These are phyloP conservation scores for Tubosaeta sp. DNA, from an alignment of 768 basidiomycete genomes.

Conservation along the genomic window DNA sequence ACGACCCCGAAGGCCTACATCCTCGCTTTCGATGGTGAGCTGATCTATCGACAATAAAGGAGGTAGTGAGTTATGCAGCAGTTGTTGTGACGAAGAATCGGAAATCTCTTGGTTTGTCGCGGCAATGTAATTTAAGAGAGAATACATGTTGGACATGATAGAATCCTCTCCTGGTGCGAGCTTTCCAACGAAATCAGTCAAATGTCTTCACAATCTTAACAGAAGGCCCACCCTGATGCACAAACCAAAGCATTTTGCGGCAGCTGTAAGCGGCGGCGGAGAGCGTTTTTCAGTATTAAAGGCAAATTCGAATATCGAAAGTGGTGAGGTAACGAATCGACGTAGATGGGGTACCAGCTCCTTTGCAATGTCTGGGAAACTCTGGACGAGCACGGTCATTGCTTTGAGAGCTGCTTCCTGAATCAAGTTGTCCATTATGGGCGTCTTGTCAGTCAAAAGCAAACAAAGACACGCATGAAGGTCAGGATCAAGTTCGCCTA, in stretches of 20 bases:
- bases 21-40: conserved; percentile 51
- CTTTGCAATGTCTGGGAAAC: conserved; percentile 77
- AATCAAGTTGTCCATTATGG: conserved; percentile 77
- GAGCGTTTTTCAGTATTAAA: conserved; percentile 70
- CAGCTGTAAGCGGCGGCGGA: conserved; percentile 75
- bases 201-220: background rate
- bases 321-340: conserved; percentile 82
- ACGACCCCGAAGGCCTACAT: conserved; percentile 59
- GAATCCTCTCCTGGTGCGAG: conserved; percentile 84
- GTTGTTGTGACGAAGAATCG: conserved; percentile 45
- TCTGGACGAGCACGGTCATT: conserved; percentile 78
- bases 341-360: conserved; percentile 76
- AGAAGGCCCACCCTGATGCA: conserved; percentile 66
- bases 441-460: conserved; percentile 75
- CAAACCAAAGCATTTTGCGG: conserved; percentile 84
- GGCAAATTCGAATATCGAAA: conserved; percentile 84
- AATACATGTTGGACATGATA: conserved; percentile 94
- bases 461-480: conserved; percentile 66
- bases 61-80: conserved; percentile 38
- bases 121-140: conserved; percentile 87
- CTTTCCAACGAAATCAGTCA: conserved; percentile 34
- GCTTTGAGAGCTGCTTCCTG: conserved; percentile 90
- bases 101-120: conserved; percentile 75
- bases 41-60: conserved; percentile 38
- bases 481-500: conserved; percentile 61